Evolutionary conservation across 2,329 filamentous ascomycete genomes (phyloP), one percentile per base, ranked within the genome.

Genomic region (Alternaria gansuensis): DNA sequence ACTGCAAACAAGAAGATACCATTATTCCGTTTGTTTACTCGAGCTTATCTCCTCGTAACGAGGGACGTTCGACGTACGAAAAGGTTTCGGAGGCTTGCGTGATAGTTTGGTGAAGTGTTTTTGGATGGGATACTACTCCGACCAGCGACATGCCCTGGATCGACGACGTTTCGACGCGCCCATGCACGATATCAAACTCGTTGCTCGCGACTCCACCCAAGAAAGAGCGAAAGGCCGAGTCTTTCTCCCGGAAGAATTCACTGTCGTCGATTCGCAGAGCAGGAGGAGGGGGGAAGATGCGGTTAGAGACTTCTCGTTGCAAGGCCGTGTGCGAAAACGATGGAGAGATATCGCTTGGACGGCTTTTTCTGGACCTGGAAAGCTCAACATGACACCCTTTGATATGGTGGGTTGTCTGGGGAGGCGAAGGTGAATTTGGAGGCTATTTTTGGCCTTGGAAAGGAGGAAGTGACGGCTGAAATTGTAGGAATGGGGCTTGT

Each of bases 401-500:
- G 70, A 69, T 0, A 70, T 73, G 9, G 62, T 67, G 21, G 70
- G 68, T 3, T 3, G 51, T 57, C 3, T 73, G 67, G 69, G 60
- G 63, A 31, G 14, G 26, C 3, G 21, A 49, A 2, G 40, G 51
- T 13, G 43, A 44, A 4, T 66, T 71, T 37, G 65, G 65, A n/a
- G 68, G 68, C 0, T 66, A 70, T 26, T 68, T 72, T 23, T 72
- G 69, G 67, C 67, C 72, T 8, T 72, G 66, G 63, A 73, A 71
- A 43, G 41, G 60, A 39, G 60, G 23, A 66, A 70, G n/a, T 73
- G 67, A 68, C 55, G 52, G 17, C 17, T 17, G 17, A 17, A 17
- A 17, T 17, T 2, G 2, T 17, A 17, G 17, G 17, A 17, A 17
- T 17, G 17, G 17, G 17, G 17, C 17, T 17, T 17, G 17, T 17